Evolutionary conservation across 306 rosid species (phyloP).

Genomic region (Acacia acuminata): DNA sequence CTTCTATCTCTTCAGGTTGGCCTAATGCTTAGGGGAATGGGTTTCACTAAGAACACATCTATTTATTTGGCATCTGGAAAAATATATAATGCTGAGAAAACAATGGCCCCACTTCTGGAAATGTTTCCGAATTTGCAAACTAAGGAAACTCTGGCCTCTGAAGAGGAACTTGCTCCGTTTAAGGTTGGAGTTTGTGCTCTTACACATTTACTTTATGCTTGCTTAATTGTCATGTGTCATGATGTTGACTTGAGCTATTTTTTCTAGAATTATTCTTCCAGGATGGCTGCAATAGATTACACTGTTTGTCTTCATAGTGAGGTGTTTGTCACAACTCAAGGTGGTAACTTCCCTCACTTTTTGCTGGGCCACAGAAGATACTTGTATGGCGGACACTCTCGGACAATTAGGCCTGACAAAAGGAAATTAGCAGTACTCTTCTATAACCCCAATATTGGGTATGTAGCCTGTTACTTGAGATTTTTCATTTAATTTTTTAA

Average conservation of each 20-base stretch:
- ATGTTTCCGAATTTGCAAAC: constrained; percentile 94
- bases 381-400: constrained; percentile 91
- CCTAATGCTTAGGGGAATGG: constrained; percentile 97
- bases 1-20: constrained; percentile 71
- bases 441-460: constrained; percentile 92
- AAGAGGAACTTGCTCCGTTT: constrained; percentile 82
- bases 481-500: constrained; percentile 14
- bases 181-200: constrained; percentile 48
- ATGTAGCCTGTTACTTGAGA: constrained; percentile 26
- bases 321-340: constrained; percentile 98
- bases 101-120: constrained; percentile 83
- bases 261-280: constrained; percentile 86
- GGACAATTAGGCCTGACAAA: constrained; percentile 96
- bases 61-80: constrained; percentile 92
- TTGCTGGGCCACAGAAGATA: constrained; percentile 94
- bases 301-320: constrained; percentile 98
- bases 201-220: constrained; percentile 14
- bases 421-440: constrained; percentile 84
- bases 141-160: constrained; percentile 80
- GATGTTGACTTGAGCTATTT: constrained; percentile 51
- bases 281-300: constrained; percentile 99
- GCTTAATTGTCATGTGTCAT: constrained; percentile 3
- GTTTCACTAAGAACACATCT: constrained; percentile 78
- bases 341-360: constrained; percentile 98
- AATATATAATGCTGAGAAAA: constrained; percentile 79